These are phyloP conservation scores for Eleusine indica DNA, from an alignment of 176 grass and related monocot species.

Conservation along the genomic window DNA sequence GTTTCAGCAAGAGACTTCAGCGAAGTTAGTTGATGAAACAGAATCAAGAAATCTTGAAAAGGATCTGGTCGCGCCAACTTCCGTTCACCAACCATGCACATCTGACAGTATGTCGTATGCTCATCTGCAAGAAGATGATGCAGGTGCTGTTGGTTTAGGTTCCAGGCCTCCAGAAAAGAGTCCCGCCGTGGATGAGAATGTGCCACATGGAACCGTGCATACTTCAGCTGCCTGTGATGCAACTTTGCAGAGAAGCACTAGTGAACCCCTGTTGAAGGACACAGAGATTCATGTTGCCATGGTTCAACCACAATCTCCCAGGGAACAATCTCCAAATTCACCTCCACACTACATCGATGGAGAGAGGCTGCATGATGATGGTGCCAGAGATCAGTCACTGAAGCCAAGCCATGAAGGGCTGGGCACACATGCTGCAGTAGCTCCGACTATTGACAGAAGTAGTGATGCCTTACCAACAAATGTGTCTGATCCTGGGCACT, in stretches of 20 bases:
- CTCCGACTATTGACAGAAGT: slow-evolving; percentile 22
- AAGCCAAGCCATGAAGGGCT: slow-evolving; percentile 28
- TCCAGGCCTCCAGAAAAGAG: slow-evolving; percentile 16
- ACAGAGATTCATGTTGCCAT: slow-evolving; percentile 10
- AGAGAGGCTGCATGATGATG: slow-evolving; percentile 19
- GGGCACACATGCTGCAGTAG: background rate
- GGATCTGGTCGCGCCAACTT: background rate
- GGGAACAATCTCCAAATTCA: slow-evolving; percentile 27
- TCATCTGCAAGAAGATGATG: slow-evolving; percentile 21
- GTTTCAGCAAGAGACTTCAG: slow-evolving; percentile 33
- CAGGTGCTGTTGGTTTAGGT: slow-evolving; percentile 1
- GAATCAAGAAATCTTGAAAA: slow-evolving; percentile 29
- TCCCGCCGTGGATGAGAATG: slow-evolving; percentile 29
- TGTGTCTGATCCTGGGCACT: slow-evolving; percentile 8
- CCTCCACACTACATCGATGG: slow-evolving; percentile 3
- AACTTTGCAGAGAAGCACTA: slow-evolving; percentile 26
- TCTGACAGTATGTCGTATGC: background rate
- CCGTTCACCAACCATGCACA: background rate
- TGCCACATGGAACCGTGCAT: slow-evolving; percentile 10
- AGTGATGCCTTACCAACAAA: slow-evolving; percentile 17
- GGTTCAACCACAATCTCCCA: slow-evolving; percentile 20
- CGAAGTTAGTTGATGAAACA: slow-evolving; percentile 17
- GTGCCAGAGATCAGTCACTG: slow-evolving; percentile 17
- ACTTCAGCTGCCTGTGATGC: slow-evolving; percentile 20
- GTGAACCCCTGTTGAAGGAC: background rate